Evolutionary conservation across 306 rosid genomes (phyloP).

Genomic region (Cucumis hystrix): DNA sequence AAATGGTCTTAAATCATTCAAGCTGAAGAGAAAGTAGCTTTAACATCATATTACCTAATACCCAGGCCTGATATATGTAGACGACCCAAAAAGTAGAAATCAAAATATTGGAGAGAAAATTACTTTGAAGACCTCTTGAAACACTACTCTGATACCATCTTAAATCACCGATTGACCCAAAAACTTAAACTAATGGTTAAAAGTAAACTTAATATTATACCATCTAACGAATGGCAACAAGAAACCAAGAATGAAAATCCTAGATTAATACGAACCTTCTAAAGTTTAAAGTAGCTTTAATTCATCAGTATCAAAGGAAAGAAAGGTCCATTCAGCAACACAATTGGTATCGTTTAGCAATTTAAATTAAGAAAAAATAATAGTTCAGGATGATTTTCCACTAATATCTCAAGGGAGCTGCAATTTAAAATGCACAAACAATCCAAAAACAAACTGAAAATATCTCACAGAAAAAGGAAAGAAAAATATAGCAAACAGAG

Average conservation of each 20-base stretch:
- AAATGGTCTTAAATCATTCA: not conserved
- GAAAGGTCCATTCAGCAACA: not conserved
- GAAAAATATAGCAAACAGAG: not conserved
- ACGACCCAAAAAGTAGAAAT: too few species aligned
- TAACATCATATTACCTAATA: too few species aligned
- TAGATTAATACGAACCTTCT: not conserved
- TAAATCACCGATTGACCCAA: too few species aligned
- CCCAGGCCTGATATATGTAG: too few species aligned
- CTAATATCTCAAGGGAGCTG: not conserved
- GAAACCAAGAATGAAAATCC: not conserved
- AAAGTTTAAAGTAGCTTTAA: not conserved
- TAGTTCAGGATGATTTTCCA: not conserved
- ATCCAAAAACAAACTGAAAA: too few species aligned
- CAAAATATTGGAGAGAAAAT: too few species aligned
- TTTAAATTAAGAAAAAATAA: not conserved
- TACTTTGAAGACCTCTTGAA: too few species aligned
- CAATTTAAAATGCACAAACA: not conserved
- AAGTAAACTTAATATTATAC: too few species aligned
- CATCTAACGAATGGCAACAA: not conserved
- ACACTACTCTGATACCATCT: too few species aligned
- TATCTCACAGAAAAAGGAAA: not conserved
- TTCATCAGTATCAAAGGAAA: not conserved
- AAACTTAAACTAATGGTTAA: too few species aligned
- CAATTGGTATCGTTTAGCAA: not conserved
- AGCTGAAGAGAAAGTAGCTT: too few species aligned